Evolutionary conservation across 2,329 filamentous ascomycete species (phyloP).

Genomic region (Mycosphaerella sp.): DNA sequence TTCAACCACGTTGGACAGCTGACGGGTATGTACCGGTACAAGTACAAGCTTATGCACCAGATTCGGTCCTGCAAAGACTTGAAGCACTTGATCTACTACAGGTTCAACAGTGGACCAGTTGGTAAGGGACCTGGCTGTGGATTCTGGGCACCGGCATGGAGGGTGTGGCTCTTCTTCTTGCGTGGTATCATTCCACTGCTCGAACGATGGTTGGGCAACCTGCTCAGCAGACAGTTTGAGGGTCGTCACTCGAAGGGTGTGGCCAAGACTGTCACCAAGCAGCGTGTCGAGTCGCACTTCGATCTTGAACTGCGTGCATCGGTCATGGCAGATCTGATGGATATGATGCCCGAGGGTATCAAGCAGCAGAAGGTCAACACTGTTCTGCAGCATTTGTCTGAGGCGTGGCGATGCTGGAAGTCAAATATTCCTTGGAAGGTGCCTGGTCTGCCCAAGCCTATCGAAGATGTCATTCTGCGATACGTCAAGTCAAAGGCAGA

Average conservation of each 20-base stretch:
- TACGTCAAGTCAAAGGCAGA: constrained; percentile 99
- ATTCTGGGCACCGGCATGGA: constrained; percentile 98
- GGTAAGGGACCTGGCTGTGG: constrained; percentile 97
- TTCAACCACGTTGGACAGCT: constrained; percentile 99
- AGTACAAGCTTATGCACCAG: constrained; percentile 99
- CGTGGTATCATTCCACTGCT: constrained; percentile 94
- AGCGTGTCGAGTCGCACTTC: constrained; percentile 97
- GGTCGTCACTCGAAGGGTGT: constrained; percentile 98
- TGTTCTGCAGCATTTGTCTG: constrained; percentile 90
- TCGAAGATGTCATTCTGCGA: constrained; percentile 96
- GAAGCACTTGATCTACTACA: constrained; percentile 98
- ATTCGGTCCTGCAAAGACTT: constrained; percentile 98
- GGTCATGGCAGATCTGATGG: constrained; percentile 98
- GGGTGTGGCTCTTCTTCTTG: constrained; percentile 99
- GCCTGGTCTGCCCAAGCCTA: constrained; percentile 87
- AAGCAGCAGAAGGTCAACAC: constrained; percentile 99
- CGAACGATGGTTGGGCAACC: constrained; percentile 94
- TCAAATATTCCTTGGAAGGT: constrained; percentile 99
- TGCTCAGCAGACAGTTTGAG: constrained; percentile 95
- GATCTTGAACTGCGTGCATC: constrained; percentile 95
- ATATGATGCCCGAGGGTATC: constrained; percentile 99
- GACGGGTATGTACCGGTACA: constrained; percentile 99
- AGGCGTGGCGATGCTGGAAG: constrained; percentile 99
- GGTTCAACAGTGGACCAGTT: constrained; percentile 94
- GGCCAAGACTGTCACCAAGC: constrained; percentile 97